These are phyloP conservation scores for Lactarius sp. DNA, from an alignment of 768 basidiomycete species.

Conservation along the genomic window DNA sequence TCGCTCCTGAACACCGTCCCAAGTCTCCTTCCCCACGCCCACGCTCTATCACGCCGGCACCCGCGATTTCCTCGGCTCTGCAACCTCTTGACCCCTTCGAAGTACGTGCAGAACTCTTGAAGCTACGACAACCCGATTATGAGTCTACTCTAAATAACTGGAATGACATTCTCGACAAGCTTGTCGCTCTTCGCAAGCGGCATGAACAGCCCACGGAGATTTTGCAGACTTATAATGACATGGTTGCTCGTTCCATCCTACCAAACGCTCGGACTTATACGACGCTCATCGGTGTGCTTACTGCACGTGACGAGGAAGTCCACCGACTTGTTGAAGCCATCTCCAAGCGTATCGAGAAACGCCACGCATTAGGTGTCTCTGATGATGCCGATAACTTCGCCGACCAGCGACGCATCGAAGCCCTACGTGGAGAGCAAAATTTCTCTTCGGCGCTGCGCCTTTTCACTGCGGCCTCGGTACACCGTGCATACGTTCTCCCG, in stretches of 20 bases:
- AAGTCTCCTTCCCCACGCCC: background rate
- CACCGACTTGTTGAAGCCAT: slow-evolving; percentile 34
- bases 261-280: slow-evolving; percentile 64
- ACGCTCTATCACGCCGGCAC: background rate
- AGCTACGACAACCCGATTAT: slow-evolving; percentile 22
- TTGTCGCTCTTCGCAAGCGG: slow-evolving; percentile 41
- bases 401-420: slow-evolving; percentile 39
- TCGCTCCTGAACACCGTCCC: slow-evolving; percentile 16
- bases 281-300: slow-evolving; percentile 55
- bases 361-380: slow-evolving; percentile 36
- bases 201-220: slow-evolving; percentile 55
- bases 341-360: slow-evolving; percentile 37
- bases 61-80: background rate
- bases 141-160: slow-evolving; percentile 47
- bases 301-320: slow-evolving; percentile 64
- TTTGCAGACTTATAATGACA: slow-evolving; percentile 64
- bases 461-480: slow-evolving; percentile 55
- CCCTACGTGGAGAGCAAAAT: slow-evolving; percentile 60
- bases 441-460: slow-evolving; percentile 66
- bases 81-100: slow-evolving; percentile 21
- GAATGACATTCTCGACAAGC: slow-evolving; percentile 56
- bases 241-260: slow-evolving; percentile 54
- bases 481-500: slow-evolving; percentile 35
- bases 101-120: slow-evolving; percentile 34
- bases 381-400: slow-evolving; percentile 29